Base-by-base conservation (phyloP, 1,284 basidiomycete species). In the Ceratobasidium sp. region DNA sequence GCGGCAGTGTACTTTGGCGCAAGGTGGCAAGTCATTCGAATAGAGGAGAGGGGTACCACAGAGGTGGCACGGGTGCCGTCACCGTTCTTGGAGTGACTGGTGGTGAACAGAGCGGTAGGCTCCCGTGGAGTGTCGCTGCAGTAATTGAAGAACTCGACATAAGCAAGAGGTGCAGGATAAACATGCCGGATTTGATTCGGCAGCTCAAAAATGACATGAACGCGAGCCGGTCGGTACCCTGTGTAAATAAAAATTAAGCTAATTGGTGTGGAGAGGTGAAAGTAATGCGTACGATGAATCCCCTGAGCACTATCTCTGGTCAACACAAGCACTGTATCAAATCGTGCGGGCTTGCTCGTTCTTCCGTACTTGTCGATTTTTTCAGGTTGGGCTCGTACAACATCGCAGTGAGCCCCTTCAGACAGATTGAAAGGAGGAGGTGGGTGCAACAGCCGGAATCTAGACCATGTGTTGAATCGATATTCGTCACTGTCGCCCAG, bases 11-110 rank as follows among this genome's bases (percentile, higher is more conserved):
- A 67, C 25, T 27, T 27, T 4, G 62, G 62, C 2, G 27, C 62
- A 1, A 67, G 52, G 41, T 67, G 62, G 19, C 62, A 67, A 5
- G 60, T 66, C 60, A 66, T 54, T 9, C 33, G 30, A 19, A 66
- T 44, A 13, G 14, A 11, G 19, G 60, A 41, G 23, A 64, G 60
- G 5, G 25, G 46, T n/a, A 54, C 36, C 16, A 66, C 50, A n/a
- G n/a, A n/a, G n/a, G n/a, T n/a, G n/a, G n/a, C n/a, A n/a, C n/a
- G n/a, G n/a, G 30, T 13, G 46, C 41, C 13, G 27, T n/a, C n/a
- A n/a, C n/a, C n/a, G n/a, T n/a, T n/a, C n/a, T n/a, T n/a, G n/a
- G n/a, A n/a, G n/a, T n/a, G n/a, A n/a, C n/a, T n/a, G n/a, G n/a
- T n/a, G n/a, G n/a, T n/a, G n/a, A n/a, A n/a, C n/a, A n/a, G n/a